Percentiles rank a stretch among this genome's conserved stretches.
Conservation (phyloP, 441 rosid species). For the Erodium texanum region DNA sequence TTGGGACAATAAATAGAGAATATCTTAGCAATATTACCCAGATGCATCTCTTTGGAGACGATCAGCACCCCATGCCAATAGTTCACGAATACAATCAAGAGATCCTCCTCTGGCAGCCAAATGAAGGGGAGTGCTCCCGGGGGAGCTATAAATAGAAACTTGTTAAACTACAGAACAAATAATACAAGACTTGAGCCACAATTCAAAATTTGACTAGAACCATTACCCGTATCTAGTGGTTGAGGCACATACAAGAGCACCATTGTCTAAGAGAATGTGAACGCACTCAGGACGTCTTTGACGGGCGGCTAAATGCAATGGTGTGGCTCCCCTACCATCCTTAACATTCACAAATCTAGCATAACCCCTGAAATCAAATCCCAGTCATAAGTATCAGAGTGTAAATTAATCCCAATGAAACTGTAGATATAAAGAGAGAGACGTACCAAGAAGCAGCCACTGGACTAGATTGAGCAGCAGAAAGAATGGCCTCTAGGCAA, state of each 20-base stretch:
- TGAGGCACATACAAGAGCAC: constrained; percentile 68
- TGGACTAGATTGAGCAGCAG: constrained; percentile 57
- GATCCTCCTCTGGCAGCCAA: constrained; percentile 95
- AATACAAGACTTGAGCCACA: neutral
- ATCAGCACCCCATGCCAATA: constrained; percentile 98
- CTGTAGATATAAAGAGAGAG: neutral
- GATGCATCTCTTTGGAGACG: constrained; percentile 85
- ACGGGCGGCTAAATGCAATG: constrained; percentile 65
- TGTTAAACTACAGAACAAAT: constrained; percentile 15
- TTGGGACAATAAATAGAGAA: too few species aligned
- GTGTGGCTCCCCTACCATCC: constrained; percentile 63
- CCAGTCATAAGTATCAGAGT: neutral
- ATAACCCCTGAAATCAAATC: constrained; percentile 45
- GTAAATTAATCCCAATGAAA: neutral
- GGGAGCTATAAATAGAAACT: constrained; percentile 40
- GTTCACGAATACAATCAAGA: constrained; percentile 73
- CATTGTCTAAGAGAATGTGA: constrained; percentile 49
- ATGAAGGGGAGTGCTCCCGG: constrained; percentile 94
- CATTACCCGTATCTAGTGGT: constrained; percentile 62
- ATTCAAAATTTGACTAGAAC: constrained; percentile 4
- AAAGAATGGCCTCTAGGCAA: constrained; percentile 51
- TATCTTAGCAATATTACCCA: constrained; percentile 40
- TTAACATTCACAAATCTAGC: constrained; percentile 60
- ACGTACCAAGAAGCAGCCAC: constrained; percentile 55
- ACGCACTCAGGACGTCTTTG: constrained; percentile 52